Conservation (phyloP, 305 asterid genomes). For the Solanum hybrid region DNA sequence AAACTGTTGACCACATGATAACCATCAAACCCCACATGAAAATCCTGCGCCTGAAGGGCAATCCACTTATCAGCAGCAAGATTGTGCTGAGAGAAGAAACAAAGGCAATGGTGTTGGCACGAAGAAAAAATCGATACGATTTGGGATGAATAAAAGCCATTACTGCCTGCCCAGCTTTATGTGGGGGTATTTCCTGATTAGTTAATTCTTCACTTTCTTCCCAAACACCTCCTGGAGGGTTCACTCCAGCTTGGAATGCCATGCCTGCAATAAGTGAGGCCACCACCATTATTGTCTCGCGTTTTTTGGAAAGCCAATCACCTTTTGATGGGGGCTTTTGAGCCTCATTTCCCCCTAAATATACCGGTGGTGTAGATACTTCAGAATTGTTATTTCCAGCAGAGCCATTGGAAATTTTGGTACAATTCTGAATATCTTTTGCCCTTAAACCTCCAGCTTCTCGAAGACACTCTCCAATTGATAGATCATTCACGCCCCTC, state of each 20-base stretch:
- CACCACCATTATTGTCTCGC: constrained; percentile 34
- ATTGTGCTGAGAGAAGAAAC: constrained; percentile 43
- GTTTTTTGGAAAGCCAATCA: constrained; percentile 18
- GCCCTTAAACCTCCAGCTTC: constrained; percentile 5
- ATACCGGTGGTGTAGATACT: not conserved
- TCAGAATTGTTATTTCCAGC: not conserved
- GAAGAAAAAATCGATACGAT: constrained; percentile 20
- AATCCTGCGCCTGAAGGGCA: constrained; percentile 22
- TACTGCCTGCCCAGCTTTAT: constrained; percentile 32
- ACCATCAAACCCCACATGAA: constrained; percentile 51
- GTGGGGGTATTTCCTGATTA: constrained; percentile 7
- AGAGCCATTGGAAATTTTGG: not conserved
- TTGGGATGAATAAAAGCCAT: constrained; percentile 26
- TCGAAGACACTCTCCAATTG: constrained; percentile 14
- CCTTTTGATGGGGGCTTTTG: not conserved
- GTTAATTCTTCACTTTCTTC: constrained; percentile 7
- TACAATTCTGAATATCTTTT: not conserved
- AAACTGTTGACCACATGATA: constrained; percentile 33
- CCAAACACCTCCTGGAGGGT: constrained; percentile 50
- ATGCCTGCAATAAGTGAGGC: constrained; percentile 37
- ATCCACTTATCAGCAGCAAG: constrained; percentile 36
- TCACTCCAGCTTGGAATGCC: constrained; percentile 38
- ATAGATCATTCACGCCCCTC: constrained; percentile 18
- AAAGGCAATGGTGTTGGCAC: constrained; percentile 34
- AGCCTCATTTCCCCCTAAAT: not conserved